Evolutionary conservation across 1,284 basidiomycete genomes (phyloP).

Genomic region (Apiotrichum laibachii): DNA sequence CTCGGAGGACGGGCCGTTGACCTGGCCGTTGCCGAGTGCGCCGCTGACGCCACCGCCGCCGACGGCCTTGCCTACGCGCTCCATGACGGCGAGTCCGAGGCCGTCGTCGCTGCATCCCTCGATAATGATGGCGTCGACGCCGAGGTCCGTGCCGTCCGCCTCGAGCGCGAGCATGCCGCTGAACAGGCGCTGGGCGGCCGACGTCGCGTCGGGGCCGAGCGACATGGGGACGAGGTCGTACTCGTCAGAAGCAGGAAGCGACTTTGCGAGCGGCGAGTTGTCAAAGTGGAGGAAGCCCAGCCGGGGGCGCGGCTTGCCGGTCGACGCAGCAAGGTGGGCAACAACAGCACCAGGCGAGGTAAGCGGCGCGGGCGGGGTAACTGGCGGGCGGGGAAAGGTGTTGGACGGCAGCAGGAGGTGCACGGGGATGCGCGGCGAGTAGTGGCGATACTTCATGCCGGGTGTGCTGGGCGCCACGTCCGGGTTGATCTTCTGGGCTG

Average conservation of each 20-base stretch:
- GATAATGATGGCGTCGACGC: conserved; percentile 80
- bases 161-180: conserved; percentile 84
- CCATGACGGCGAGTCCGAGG: conserved; percentile 94
- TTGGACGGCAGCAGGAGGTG: conserved; percentile 63
- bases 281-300: conserved; percentile 69
- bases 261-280: conserved; percentile 55
- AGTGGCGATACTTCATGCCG: conserved; percentile 99
- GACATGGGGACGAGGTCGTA: conserved; percentile 42
- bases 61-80: conserved; percentile 92
- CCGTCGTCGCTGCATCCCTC: conserved; percentile 79
- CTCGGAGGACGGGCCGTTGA: conserved; percentile 9
- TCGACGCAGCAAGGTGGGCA: neutral
- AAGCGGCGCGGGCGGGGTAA: conserved; percentile 23
- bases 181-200: conserved; percentile 79
- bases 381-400: conserved; percentile 51
- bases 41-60: conserved; percentile 53
- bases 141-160: conserved; percentile 42
- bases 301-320: conserved; percentile 25
- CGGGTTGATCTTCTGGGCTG: neutral
- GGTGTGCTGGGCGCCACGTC: conserved; percentile 78
- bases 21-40: conserved; percentile 30
- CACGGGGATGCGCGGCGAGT: conserved; percentile 83
- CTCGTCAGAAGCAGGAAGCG: conserved; percentile 4
- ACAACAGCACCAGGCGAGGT: conserved; percentile 14
- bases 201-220: conserved; percentile 68